Evolutionary conservation across 208 protist genomes (phyloP).

Genomic region (Polymyxa betae): DNA sequence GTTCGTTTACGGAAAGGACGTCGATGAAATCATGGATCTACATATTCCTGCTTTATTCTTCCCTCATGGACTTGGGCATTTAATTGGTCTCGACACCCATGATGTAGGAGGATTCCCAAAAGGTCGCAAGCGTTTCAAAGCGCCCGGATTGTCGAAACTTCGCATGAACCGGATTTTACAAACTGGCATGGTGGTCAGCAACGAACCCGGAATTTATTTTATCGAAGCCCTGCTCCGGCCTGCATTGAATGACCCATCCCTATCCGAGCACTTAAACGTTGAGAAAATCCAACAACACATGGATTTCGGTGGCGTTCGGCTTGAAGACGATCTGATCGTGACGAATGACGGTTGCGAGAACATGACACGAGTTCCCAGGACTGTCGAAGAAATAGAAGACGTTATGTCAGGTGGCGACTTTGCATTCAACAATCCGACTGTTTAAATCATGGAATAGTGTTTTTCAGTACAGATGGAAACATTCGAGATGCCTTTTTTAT

Average conservation of each 20-base stretch:
- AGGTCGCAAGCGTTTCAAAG: not conserved
- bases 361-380: conserved; percentile 65
- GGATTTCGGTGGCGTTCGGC: conserved; percentile 64
- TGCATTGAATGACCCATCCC: conserved; percentile 57
- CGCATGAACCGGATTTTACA: conserved; percentile 61
- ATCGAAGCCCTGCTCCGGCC: conserved; percentile 66
- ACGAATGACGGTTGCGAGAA: conserved; percentile 59
- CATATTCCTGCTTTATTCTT: conserved; percentile 62
- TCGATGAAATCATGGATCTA: conserved; percentile 60
- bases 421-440: too few relatives aligned
- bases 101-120: conserved; percentile 68
- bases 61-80: conserved; percentile 69
- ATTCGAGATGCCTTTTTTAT: too few relatives aligned
- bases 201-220: conserved; percentile 78
- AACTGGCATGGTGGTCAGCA: conserved; percentile 71
- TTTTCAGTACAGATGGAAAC: too few relatives aligned
- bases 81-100: conserved; percentile 71
- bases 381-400: conserved; percentile 64
- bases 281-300: conserved; percentile 43
- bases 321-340: conserved; percentile 70
- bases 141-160: conserved; percentile 46
- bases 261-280: conserved; percentile 48
- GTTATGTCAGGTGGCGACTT: conserved; percentile 59
- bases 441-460: too few relatives aligned
- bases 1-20: conserved; percentile 50